These are phyloP conservation scores for Colletotrichum filicis DNA, from an alignment of 2,329 filamentous ascomycete genomes.

Conservation along the genomic window DNA sequence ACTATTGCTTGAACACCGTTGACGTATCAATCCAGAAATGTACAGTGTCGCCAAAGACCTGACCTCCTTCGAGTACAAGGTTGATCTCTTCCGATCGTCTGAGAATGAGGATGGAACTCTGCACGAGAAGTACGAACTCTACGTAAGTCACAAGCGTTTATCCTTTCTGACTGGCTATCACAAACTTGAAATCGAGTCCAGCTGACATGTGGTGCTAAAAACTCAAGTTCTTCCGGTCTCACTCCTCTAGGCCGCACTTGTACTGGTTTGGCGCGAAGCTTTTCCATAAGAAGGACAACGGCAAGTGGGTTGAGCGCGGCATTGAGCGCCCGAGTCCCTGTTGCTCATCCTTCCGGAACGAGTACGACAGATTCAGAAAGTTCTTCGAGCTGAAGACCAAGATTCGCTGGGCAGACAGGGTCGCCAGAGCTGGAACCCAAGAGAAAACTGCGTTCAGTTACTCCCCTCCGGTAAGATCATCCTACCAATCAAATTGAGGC, in stretches of 20 bases:
- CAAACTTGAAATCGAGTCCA: neutral
- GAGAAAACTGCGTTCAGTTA: constrained; percentile 54
- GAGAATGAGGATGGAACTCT: constrained; percentile 23
- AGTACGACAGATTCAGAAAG: constrained; percentile 61
- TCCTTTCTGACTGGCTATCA: neutral
- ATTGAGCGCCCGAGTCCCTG: constrained; percentile 50
- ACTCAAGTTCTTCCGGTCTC: constrained; percentile 74
- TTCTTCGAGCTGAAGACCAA: constrained; percentile 71
- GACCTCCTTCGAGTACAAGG: constrained; percentile 71
- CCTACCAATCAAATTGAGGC: neutral
- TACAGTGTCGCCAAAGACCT: constrained; percentile 73
- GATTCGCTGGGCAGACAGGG: constrained; percentile 68
- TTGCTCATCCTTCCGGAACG: constrained; percentile 51
- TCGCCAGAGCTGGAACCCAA: constrained; percentile 47
- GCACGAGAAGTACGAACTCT: constrained; percentile 58
- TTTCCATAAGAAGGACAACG: constrained; percentile 51
- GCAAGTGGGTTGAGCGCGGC: constrained; percentile 19
- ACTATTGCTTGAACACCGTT: neutral
- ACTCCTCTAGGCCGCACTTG: constrained; percentile 63
- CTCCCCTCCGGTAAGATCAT: constrained; percentile 54
- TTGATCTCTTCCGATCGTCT: constrained; percentile 56
- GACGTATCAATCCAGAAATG: constrained; percentile 54
- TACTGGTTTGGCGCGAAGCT: constrained; percentile 71
- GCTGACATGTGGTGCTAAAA: neutral
- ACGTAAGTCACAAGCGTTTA: constrained; percentile 56